Evolutionary conservation across 176 grass and related monocot genomes (phyloP), one percentile per base, ranked within the genome.

Genomic region (Elaeis guineensis): DNA sequence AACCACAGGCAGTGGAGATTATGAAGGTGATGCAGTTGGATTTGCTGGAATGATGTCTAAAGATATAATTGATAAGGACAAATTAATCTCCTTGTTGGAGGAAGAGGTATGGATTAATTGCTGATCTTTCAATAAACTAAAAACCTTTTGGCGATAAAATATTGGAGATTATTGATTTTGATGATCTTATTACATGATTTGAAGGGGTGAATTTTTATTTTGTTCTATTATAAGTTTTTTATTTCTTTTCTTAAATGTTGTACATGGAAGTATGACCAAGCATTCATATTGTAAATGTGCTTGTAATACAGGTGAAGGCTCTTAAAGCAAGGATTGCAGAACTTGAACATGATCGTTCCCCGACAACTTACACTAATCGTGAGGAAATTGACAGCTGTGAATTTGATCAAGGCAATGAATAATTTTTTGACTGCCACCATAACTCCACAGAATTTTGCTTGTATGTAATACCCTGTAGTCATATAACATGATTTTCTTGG

Each of bases 311-410:
- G 93, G 87, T 97, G 70, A 85, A 69, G 59, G 35, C 7, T 35
- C 93, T 97, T 73, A 97, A 88, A 82, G 66, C 68, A 65, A 92
- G 44, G 73, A 58, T 97, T 51, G 52, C 44, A 62, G 75, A 81
- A 63, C 73, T 97, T 11, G 79, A 91, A 61, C 65, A 68, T 49
- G 20, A 60, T 30, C 67, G 60, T 70, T 54, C 60, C 69, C 74
- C 61, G 52, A 69, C 29, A 58, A 55, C 28, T 75, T 24, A 39
- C 12, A 3, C 1, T 68, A 55, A 25, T 18, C 51, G 25, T 54
- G 49, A 52, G 61, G 60, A 20, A 52, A 62, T 50, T 70, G 29
- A 51, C 56, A 20, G 52, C 71, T 17, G 54, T 62, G 65, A 82
- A 79, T 59, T 21, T 60, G 75, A 78, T 81, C 66, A 82, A 77